A percentile compares a stretch with the other conserved stretches of the same genome.
Evolutionary conservation across 805 yeast genomes (phyloP).

Genomic region (Torulaspora gathmanii): DNA sequence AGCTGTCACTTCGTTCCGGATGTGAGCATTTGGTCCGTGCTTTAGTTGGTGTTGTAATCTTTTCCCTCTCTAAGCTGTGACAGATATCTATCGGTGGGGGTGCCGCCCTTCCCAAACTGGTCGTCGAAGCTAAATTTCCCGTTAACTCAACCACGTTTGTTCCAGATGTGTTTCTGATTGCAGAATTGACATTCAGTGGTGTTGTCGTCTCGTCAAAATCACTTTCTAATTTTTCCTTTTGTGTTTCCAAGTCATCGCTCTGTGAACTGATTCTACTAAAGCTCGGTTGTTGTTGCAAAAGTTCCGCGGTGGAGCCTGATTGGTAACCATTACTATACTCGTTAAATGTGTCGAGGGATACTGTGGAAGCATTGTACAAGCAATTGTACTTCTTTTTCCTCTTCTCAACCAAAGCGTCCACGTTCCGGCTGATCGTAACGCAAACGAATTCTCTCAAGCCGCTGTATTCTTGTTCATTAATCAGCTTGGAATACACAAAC

Average conservation of each 20-base stretch:
- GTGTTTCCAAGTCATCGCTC: constrained; percentile 1
- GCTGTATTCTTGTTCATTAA: constrained; percentile 37
- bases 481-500: constrained; percentile 47
- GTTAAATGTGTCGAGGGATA: constrained; percentile 1
- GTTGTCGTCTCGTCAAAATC: constrained; percentile 6
- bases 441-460: constrained; percentile 61
- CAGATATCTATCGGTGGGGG: constrained; percentile 6
- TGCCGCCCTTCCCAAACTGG: constrained; percentile 2
- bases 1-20: constrained; percentile 15
- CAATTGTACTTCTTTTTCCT: constrained; percentile 11
- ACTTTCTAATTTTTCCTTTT: constrained; percentile 2
- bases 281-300: constrained; percentile 3
- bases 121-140: neutral
- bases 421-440: constrained; percentile 51
- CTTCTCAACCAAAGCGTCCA: constrained; percentile 41
- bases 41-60: constrained; percentile 10
- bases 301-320: constrained; percentile 10
- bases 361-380: constrained; percentile 4
- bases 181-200: constrained; percentile 8
- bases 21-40: constrained; percentile 8
- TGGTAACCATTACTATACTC: neutral
- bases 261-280: constrained; percentile 6
- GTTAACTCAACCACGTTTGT: neutral
- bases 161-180: constrained; percentile 3
- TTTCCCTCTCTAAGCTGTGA: constrained; percentile 3